Base-by-base conservation (phyloP, 2,329 filamentous ascomycete species). In the Tricladium varicosporioides region DNA sequence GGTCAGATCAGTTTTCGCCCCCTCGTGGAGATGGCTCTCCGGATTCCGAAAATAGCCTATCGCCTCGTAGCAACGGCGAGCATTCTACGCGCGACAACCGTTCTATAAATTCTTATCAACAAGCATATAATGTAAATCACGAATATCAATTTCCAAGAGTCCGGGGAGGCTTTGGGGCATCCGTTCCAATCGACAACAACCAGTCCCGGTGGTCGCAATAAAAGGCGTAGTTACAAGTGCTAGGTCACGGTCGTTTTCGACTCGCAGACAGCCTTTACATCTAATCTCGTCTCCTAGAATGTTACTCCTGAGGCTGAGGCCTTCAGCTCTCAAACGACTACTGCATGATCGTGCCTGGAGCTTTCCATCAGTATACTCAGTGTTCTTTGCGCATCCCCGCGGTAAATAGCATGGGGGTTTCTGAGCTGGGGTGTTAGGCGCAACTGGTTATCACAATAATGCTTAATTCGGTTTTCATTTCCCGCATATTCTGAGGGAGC, bases 361-460 rank as follows among this genome's bases (percentile, higher is more conserved):
- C 22, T 16, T 15, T 49, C 27, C 27, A 9, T 33, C 47, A 31
- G 13, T 32, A 49, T 13, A 32, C n/a, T 49, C 27, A 33, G 15
- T 31, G 22, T 42, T 42, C 48, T 51, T 51, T 49, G n/a, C 31
- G 10, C 48, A 40, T 42, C 18, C 33, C 5, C 27, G 16, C 32
- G 22, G 15, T 19, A 9, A 27, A 27, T 27, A 51, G 33, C 48
- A 42, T 40, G 18, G 31, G 33, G 33, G 42, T 15, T 31, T 4
- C 32, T 19, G 33, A 32, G 16, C 36, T 43, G 49, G 49, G 36
- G 49, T 51, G 43, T 51, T 51, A 33, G 49, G 49, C 42, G 36
- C 49, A 22, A 44, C 16, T 16, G 19, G 27, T 32, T 27, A 43
- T 36, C 49, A 27, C 22, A 27, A 33, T 51, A 51, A 14, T 51